Evolutionary conservation across 345 rosid genomes (phyloP), one percentile per base, ranked within the genome.

Genomic region (Melastoma malabathricum): DNA sequence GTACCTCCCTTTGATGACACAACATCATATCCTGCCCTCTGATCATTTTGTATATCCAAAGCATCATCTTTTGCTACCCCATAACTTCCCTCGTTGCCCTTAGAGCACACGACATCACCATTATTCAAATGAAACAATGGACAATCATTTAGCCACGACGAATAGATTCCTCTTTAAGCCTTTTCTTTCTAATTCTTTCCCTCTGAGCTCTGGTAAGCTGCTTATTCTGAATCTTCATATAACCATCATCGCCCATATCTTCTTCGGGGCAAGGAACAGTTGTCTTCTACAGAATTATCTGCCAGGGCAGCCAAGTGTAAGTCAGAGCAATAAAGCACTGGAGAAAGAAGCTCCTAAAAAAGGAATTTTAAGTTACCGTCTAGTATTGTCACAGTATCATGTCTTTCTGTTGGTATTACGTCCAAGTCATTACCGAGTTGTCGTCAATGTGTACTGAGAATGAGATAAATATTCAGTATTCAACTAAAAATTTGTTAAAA

Each of bases 181-280:
- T 81, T 70, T 65, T 85, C 77, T 70, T 81, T 23, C 90, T 73
- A 34, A 75, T 45, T 61, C 94, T 69, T 68, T 89, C 83, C 63
- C 97, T 82, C 68, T 83, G 85, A 34, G 95, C 77, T 62, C 95
- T 64, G 18, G 71, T 75, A 54, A 68, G 67, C 72, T 77, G 80
- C 55, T 48, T 71, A 13, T 13, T n/a, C 54, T 53, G 58, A 45
- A 44, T 6, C 12, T 57, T 65, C 15, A 49, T 50, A 5, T 13
- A 67, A 4, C 13, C 50, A 10, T 52, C 76, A 22, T 23, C 60
- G 2, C 44, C 72, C 0, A 13, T 70, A 0, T 46, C 75, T 22
- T 63, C 55, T 12, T 47, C 15, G 4, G 4, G 75, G 57, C 16
- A 70, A 34, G 44, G 50, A 47, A 39, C 66, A 51, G 15, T 57